These are phyloP conservation scores for Monosporascus sp. DNA, from an alignment of 2,329 filamentous ascomycete species.

Conservation along the genomic window DNA sequence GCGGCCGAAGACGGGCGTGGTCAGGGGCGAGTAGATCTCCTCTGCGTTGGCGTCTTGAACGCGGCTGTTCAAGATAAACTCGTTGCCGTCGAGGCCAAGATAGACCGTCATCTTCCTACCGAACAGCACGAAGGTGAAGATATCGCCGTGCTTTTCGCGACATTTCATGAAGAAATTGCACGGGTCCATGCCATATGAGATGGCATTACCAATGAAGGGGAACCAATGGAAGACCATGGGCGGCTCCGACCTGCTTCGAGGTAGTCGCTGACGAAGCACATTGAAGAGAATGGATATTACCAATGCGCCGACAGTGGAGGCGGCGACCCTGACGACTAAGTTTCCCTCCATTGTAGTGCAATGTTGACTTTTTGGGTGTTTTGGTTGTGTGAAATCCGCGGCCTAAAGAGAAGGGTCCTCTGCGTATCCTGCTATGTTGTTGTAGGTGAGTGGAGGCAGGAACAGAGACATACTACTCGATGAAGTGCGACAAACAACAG, in stretches of 20 bases:
- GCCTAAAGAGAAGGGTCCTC: too few relatives aligned
- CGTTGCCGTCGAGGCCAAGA: slow-evolving; percentile 75
- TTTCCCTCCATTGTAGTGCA: too few relatives aligned
- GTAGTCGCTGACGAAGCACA: slow-evolving; percentile 71
- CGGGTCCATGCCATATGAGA: slow-evolving; percentile 92
- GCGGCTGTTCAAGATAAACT: slow-evolving; percentile 89
- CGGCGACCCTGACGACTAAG: too few relatives aligned
- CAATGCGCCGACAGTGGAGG: too few relatives aligned
- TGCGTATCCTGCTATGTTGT: too few relatives aligned
- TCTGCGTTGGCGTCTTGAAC: slow-evolving; percentile 85
- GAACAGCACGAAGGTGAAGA: slow-evolving; percentile 83
- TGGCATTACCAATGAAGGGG: slow-evolving; percentile 81
- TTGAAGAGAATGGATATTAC: slow-evolving; percentile 64
- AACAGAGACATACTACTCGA: too few relatives aligned
- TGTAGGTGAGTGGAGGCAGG: too few relatives aligned
- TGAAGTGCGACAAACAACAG: too few relatives aligned
- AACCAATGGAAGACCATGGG: slow-evolving; percentile 78
- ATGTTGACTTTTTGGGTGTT: too few relatives aligned
- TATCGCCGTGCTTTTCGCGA: slow-evolving; percentile 79
- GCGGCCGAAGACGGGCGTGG: slow-evolving; percentile 68
- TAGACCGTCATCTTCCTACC: slow-evolving; percentile 87
- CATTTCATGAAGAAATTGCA: slow-evolving; percentile 73
- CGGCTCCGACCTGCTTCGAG: slow-evolving; percentile 76
- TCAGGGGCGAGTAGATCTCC: slow-evolving; percentile 79
- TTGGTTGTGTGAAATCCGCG: too few relatives aligned